Evolutionary conservation across 129 eudicot species (phyloP).

Genomic region (Artemisia annua): DNA sequence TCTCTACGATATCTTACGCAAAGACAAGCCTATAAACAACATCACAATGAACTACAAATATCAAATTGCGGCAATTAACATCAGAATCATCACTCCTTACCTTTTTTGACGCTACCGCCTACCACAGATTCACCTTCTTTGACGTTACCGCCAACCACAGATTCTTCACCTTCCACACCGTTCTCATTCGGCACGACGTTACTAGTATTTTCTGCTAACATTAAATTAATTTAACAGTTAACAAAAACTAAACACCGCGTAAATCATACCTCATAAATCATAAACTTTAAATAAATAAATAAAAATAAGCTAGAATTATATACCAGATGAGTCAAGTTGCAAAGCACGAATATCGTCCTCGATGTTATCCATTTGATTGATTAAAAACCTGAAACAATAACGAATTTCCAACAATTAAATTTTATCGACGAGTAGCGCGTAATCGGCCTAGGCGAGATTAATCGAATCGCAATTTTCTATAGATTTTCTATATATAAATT

Average conservation of each 20-base stretch:
- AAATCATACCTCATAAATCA: too few species aligned
- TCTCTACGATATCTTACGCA: neutral
- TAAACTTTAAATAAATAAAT: too few species aligned
- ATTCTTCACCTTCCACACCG: constrained; percentile 43
- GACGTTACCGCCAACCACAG: constrained; percentile 33
- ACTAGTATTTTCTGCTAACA: constrained; percentile 52
- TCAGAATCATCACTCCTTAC: constrained; percentile 10
- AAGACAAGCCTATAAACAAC: neutral
- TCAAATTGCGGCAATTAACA: constrained; percentile 25
- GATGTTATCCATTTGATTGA: constrained; percentile 42
- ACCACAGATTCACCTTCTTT: constrained; percentile 34
- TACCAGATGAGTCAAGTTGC: constrained; percentile 95
- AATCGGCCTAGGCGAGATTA: too few species aligned
- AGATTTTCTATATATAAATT: too few species aligned
- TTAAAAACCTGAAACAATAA: neutral
- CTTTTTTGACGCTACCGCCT: constrained; percentile 28
- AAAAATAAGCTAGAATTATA: neutral
- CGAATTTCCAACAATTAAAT: too few species aligned
- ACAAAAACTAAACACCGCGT: neutral
- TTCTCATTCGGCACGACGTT: constrained; percentile 43
- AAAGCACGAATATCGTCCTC: constrained; percentile 78
- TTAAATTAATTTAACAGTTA: constrained; percentile 18
- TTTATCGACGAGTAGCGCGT: too few species aligned
- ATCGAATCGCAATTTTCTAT: too few species aligned
- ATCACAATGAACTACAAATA: neutral